Evolutionary conservation across 306 rosid genomes (phyloP).

Genomic region (Abrus pulchellus): DNA sequence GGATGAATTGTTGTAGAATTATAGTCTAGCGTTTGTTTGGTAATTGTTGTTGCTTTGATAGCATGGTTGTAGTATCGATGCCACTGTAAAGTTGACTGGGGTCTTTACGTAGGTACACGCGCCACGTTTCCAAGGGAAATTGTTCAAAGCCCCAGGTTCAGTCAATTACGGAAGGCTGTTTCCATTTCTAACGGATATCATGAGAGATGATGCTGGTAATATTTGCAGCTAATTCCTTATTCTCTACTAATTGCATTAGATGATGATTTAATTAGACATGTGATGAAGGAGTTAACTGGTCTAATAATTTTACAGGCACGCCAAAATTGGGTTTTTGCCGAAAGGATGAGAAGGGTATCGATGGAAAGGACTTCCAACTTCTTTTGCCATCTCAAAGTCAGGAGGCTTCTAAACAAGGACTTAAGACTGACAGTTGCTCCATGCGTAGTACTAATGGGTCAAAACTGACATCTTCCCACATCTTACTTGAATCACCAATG

Average conservation of each 20-base stretch:
- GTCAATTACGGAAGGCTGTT: constrained; percentile 75
- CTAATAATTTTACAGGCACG: constrained; percentile 48
- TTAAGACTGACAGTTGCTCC: constrained; percentile 1
- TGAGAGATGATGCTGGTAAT: constrained; percentile 55
- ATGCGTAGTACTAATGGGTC: constrained; percentile 13
- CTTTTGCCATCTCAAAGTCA: constrained; percentile 38
- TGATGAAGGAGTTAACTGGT: constrained; percentile 29
- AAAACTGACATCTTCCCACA: constrained; percentile 34
- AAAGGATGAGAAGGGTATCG: constrained; percentile 25
- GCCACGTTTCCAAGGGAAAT: constrained; percentile 65
- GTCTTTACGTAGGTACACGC: constrained; percentile 60
- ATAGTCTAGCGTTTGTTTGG: neutral
- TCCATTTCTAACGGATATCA: constrained; percentile 62
- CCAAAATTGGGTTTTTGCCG: constrained; percentile 33
- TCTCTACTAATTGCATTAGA: neutral
- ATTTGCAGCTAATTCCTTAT: neutral
- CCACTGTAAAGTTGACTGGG: constrained; percentile 22
- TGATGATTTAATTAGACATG: constrained; percentile 1
- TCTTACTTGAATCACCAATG: constrained; percentile 35
- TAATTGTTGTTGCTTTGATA: neutral
- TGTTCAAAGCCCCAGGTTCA: constrained; percentile 81
- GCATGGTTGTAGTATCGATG: neutral
- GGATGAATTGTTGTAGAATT: neutral
- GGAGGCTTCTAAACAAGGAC: constrained; percentile 25
- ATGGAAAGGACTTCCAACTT: neutral